phyloP scores from a whole-genome alignment of 108 stramenopile genomes.

The Nitzschia sp. region DNA sequence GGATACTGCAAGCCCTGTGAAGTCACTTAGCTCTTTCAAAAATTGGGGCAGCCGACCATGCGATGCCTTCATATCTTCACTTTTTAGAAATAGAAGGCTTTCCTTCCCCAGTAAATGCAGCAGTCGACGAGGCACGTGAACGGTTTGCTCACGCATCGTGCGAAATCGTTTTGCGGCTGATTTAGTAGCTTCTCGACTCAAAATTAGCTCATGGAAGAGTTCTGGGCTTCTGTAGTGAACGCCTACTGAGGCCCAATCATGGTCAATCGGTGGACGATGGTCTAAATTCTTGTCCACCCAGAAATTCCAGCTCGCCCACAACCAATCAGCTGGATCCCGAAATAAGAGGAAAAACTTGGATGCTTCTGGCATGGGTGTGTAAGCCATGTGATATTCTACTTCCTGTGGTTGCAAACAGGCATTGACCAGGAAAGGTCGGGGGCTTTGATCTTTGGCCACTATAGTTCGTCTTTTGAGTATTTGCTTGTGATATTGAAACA shows the following conservation, averaged over 20 bases:
- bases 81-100: conserved; percentile 13
- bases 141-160: conserved; percentile 14
- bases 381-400: not conserved
- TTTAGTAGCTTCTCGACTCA: not conserved
- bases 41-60: conserved; percentile 4
- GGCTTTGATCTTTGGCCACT: not conserved
- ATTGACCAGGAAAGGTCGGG: conserved; percentile 9
- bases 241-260: not conserved
- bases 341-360: conserved; percentile 17
- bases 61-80: conserved; percentile 23
- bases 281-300: conserved; percentile 8
- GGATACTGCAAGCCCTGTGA: conserved; percentile 3
- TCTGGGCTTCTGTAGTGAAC: conserved; percentile 22
- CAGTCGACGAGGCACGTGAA: conserved; percentile 2
- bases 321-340: conserved; percentile 31
- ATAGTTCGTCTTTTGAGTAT: not conserved
- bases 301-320: conserved; percentile 25
- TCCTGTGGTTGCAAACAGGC: conserved; percentile 2
- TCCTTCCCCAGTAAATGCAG: conserved; percentile 10
- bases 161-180: not conserved
- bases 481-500: not conserved
- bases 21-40: conserved; percentile 5
- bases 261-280: not conserved
- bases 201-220: conserved; percentile 24
- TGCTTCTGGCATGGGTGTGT: not conserved